Conservation (phyloP, 2,329 filamentous ascomycete species). For the Talaromyces sp. region DNA sequence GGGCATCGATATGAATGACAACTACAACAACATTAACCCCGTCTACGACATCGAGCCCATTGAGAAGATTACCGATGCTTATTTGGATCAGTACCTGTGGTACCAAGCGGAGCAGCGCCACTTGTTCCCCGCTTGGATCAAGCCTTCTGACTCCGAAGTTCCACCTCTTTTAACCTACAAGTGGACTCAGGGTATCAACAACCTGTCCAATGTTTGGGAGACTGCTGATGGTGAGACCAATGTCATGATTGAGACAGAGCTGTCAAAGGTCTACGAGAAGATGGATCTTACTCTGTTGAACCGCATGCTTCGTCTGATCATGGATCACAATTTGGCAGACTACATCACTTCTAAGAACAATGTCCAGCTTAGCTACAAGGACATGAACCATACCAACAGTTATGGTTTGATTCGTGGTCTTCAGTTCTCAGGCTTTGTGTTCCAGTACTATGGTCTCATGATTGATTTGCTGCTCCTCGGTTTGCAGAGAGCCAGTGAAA, state of each 20-base stretch:
- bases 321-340: conserved; percentile 99
- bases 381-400: conserved; percentile 99
- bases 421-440: conserved; percentile 97
- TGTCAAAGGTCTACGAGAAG: conserved; percentile 99
- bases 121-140: conserved; percentile 98
- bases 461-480: conserved; percentile 90
- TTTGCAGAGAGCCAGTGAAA: conserved; percentile 94
- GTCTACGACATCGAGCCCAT: conserved; percentile 99
- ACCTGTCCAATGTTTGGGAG: conserved; percentile 93
- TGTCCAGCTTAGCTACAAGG: conserved; percentile 97
- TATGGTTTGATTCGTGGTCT: conserved; percentile 98
- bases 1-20: conserved; percentile 99
- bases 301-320: conserved; percentile 87
- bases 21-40: conserved; percentile 98
- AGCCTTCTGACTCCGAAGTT: conserved; percentile 96
- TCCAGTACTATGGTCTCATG: conserved; percentile 97
- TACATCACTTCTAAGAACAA: conserved; percentile 99
- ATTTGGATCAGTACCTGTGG: conserved; percentile 98
- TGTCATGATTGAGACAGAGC: conserved; percentile 95
- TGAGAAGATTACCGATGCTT: conserved; percentile 98
- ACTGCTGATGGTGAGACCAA: conserved; percentile 93
- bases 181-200: conserved; percentile 99
- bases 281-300: conserved; percentile 96
- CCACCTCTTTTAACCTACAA: conserved; percentile 94
- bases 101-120: conserved; percentile 98